These are phyloP conservation scores for Pythium sp. DNA, from an alignment of 352 stramenopile genomes.

Conservation along the genomic window DNA sequence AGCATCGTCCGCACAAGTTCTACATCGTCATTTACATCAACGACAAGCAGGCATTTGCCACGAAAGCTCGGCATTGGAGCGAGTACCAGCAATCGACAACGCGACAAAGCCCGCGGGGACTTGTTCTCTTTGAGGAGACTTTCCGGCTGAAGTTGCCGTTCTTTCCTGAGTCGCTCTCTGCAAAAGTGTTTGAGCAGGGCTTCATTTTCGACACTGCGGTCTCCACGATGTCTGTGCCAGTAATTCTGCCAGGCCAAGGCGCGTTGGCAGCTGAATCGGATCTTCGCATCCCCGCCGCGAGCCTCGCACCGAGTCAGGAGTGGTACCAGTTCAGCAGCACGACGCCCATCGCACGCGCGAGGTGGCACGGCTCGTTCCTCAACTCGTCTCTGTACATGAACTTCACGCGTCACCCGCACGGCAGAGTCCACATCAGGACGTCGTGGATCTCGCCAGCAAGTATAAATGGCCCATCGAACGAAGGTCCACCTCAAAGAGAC, in stretches of 20 bases:
- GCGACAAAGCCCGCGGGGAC: conserved; percentile 14
- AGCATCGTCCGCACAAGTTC: conserved; percentile 15
- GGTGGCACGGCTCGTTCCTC: conserved; percentile 61
- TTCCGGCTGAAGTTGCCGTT: conserved; percentile 44
- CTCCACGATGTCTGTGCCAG: conserved; percentile 45
- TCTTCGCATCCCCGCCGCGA: conserved; percentile 30
- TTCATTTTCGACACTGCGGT: conserved; percentile 34
- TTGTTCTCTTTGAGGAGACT: conserved; percentile 44
- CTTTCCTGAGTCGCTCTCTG: conserved; percentile 46
- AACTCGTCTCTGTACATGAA: conserved; percentile 44
- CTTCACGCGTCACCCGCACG: conserved; percentile 40
- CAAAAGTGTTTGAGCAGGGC: conserved; percentile 49
- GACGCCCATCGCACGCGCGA: conserved; percentile 28
- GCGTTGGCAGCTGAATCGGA: background rate
- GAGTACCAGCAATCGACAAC: background rate
- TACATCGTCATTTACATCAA: conserved; percentile 45
- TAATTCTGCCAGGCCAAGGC: conserved; percentile 48
- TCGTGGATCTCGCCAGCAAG: conserved; percentile 34
- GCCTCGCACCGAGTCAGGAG: conserved; percentile 48
- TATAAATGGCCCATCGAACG: background rate
- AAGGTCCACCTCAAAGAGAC: background rate
- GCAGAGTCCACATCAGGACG: conserved; percentile 39
- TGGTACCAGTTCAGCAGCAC: conserved; percentile 79
- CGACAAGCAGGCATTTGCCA: conserved; percentile 34
- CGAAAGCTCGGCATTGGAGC: conserved; percentile 22